Base-by-base conservation (phyloP, 306 rosid genomes). In the Vicia villosa region DNA sequence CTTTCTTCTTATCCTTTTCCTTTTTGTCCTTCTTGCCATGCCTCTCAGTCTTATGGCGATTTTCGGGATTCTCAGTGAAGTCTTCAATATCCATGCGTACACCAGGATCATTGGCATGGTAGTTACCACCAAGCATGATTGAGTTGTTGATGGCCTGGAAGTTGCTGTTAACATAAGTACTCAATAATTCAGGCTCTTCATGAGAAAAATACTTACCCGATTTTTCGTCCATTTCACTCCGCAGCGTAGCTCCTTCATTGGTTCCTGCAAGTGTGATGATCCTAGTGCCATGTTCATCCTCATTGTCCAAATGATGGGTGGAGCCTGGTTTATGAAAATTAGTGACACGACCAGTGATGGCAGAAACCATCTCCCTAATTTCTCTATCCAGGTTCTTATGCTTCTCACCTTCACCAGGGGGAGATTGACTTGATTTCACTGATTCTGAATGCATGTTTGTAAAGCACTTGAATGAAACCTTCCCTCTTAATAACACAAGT, bases 71-170 rank as follows among this genome's bases (percentile, higher is more conserved):
- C 26, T 78, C 82, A 0, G 26, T 62, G 49, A 85, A 74, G 69
- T 93, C 91, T 3, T 70, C 49, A 64, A 88, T 81, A 11, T 90
- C 96, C 72, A 93, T 12, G 42, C 81, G 89, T 68, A 93, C 97
- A 10, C 98, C 97, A 4, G 97, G 98, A 60, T 93, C 94, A 24
- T 90, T 85, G 43, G 88, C 94, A 0, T 78, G 63, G 86, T 86
- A 90, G 62, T 85, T 85, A 0, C 95, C 98, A 2, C 96, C 92
- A 68, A 90, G 41, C 91, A 90, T 84, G 75, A 94, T 81, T 8
- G 98, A 87, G 75, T 94, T 94, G 80, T 90, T 94, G 20, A 94
- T 40, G 16, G 95, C 91, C 67, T 94, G 98, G 56, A 90, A 85
- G 59, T 94, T 94, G 89, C 90, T 90, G 79, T 94, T 94, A 40